phyloP scores from a whole-genome alignment of 345 rosid species.

The Cardiospermum halicacabum region DNA sequence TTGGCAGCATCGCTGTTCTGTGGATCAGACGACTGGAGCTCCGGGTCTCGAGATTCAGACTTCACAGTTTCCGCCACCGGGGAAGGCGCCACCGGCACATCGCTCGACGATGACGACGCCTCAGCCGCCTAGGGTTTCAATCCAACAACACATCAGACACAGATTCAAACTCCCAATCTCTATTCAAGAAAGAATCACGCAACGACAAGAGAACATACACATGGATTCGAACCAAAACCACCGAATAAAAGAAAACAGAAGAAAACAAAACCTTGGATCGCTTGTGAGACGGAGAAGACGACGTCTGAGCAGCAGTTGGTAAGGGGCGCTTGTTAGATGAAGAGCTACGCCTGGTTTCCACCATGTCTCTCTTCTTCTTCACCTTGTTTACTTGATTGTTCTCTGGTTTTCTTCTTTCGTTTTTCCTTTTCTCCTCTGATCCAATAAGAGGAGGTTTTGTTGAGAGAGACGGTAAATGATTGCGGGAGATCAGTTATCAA shows the following conservation, averaged over 20 bases:
- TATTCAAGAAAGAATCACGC: not conserved
- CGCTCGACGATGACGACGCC: conserved; percentile 55
- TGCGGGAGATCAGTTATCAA: conserved; percentile 27
- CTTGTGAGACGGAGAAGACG: conserved; percentile 50
- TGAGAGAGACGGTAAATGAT: conserved; percentile 21
- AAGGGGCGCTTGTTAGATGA: conserved; percentile 80
- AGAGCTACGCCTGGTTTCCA: conserved; percentile 90
- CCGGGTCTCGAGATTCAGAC: conserved; percentile 49
- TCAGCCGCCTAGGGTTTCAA: conserved; percentile 47
- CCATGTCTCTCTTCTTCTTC: conserved; percentile 42
- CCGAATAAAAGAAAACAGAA: not conserved
- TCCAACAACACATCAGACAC: conserved; percentile 9
- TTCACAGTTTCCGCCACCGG: conserved; percentile 36
- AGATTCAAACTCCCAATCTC: conserved; percentile 16
- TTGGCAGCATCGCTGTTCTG: conserved; percentile 37
- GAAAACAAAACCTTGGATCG: conserved; percentile 63
- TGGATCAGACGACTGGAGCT: conserved; percentile 68
- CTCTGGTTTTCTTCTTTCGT: conserved; percentile 4
- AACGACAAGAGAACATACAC: conserved; percentile 5
- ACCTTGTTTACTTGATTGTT: not conserved
- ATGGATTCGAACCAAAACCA: not conserved
- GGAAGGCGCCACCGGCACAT: conserved; percentile 14
- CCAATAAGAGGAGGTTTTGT: conserved; percentile 27
- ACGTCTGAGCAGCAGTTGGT: conserved; percentile 43
- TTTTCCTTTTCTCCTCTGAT: conserved; percentile 29